A percentile compares a stretch with the other conserved stretches of the same genome.
Evolutionary conservation across 495 filamentous ascomycete genomes (phyloP).

Genomic region (Aspergillus sclerotioniger): DNA sequence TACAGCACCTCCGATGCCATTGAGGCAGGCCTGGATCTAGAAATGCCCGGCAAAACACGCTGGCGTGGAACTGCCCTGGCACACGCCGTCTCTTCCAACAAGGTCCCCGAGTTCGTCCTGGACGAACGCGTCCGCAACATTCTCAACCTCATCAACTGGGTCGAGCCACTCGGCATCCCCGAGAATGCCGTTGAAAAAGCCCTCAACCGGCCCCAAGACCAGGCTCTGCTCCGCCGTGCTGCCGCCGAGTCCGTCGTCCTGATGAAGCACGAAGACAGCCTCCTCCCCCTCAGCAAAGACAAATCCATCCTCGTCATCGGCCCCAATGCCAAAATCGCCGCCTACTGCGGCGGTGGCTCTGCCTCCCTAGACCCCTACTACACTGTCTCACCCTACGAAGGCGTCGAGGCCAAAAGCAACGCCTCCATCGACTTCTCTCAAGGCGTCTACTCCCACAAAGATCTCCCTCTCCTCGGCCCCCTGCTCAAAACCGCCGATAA

Average conservation of each 20-base stretch:
- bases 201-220: constrained; percentile 63
- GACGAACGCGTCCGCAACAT: constrained; percentile 64
- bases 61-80: constrained; percentile 61
- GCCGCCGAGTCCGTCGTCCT: constrained; percentile 73
- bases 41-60: constrained; percentile 70
- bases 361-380: constrained; percentile 80
- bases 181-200: constrained; percentile 58
- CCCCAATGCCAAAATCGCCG: constrained; percentile 73
- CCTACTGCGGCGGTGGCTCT: constrained; percentile 78
- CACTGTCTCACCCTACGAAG: constrained; percentile 65
- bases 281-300: constrained; percentile 63
- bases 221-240: constrained; percentile 62
- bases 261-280: constrained; percentile 68
- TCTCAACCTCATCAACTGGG: constrained; percentile 61
- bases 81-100: constrained; percentile 58
- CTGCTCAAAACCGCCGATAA: constrained; percentile 48
- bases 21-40: constrained; percentile 68
- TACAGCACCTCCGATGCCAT: constrained; percentile 67
- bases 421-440: constrained; percentile 43
- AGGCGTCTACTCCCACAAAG: constrained; percentile 61
- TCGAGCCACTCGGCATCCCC: constrained; percentile 59
- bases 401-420: constrained; percentile 54
- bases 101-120: constrained; percentile 55
- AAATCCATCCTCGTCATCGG: constrained; percentile 73
- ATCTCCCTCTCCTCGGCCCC: constrained; percentile 55